These are phyloP conservation scores for Lophiostoma macrostomum DNA, from an alignment of 495 filamentous ascomycete species.

Conservation along the genomic window DNA sequence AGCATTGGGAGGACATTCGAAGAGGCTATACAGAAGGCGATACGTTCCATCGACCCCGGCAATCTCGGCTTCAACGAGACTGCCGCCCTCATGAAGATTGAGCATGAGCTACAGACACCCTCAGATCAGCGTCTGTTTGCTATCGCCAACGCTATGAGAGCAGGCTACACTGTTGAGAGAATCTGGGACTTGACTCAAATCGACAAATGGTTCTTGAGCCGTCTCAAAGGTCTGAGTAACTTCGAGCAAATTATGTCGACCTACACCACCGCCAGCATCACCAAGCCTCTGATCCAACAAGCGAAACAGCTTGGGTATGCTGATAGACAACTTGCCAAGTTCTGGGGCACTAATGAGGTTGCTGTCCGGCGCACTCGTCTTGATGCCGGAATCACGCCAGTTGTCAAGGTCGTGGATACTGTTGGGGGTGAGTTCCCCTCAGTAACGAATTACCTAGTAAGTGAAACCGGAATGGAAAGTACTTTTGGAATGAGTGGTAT, in stretches of 20 bases:
- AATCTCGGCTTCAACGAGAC: conserved; percentile 96
- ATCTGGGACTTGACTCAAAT: conserved; percentile 98
- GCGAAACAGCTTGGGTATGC: conserved; percentile 94
- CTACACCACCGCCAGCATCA: conserved; percentile 67
- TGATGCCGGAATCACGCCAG: conserved; percentile 79
- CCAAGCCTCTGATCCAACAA: conserved; percentile 62
- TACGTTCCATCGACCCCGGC: conserved; percentile 88
- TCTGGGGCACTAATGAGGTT: conserved; percentile 88
- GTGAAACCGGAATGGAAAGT: too few species aligned
- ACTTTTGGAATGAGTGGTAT: too few species aligned
- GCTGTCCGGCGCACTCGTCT: conserved; percentile 76
- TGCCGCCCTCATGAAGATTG: conserved; percentile 88
- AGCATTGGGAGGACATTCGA: conserved; percentile 95
- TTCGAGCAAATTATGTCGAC: conserved; percentile 74
- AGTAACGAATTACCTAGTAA: conserved; percentile 80
- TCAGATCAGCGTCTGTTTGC: conserved; percentile 97
- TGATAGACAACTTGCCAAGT: conserved; percentile 89
- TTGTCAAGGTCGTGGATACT: conserved; percentile 98
- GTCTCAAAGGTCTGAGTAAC: conserved; percentile 83
- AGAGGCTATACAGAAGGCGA: conserved; percentile 98
- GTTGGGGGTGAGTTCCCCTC: conserved; percentile 96
- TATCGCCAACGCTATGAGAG: conserved; percentile 94
- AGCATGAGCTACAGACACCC: conserved; percentile 92
- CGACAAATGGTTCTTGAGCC: conserved; percentile 94
- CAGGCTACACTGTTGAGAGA: conserved; percentile 88